Base-by-base conservation (phyloP, 208 protist species). In the Acanthamoeba divionensis region DNA sequence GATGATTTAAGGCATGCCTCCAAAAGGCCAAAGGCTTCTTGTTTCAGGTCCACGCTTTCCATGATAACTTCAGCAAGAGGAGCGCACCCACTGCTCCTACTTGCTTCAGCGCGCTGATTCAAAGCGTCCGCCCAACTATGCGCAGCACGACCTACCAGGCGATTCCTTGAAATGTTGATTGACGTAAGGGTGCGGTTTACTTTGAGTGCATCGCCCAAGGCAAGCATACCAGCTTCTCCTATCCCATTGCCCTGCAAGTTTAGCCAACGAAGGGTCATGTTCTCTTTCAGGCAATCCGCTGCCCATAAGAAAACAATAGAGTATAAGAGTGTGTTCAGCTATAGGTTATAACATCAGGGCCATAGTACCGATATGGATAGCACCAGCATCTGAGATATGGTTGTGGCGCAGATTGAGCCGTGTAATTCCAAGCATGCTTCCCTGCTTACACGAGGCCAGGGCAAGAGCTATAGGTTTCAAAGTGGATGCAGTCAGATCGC, bases 241-340 rank as follows among this genome's bases (percentile, higher is more conserved):
- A 88, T 65, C 21, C 50, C 57, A 41, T 71, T 71, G 38, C 57
- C 80, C n/a, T 45, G 38, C 1, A 88, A 62, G n/a, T 71, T 71
- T 4, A 88, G 44, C 6, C 60, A 2, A n/a, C 57, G 80, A 24
- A 88, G 10, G 3, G n/a, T 47, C 1, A 1, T 5, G 57, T 88
- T 88, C n/a, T n/a, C 26, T n/a, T 71, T 88, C 5, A 88, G 57
- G 18, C 60, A 54, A 7, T 88, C 60, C 0, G 9, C 73, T 83
- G 50, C 8, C 5, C 36, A 31, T 0, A 24, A 33, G 21, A 52
- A 50, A 3, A 10, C 9, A 54, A 50, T 12, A 8, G 26, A 1
- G 1, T 1, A 44, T n/a, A 10, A 5, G 66, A 75, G 24, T 7
- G 66, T 6, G 9, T 21, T 54, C 38, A 52, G 10, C 24, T 52